Evolutionary conservation across 106 monocot genomes (phyloP), one percentile per base, ranked within the genome.

Genomic region (Dactylorhiza incarnata): DNA sequence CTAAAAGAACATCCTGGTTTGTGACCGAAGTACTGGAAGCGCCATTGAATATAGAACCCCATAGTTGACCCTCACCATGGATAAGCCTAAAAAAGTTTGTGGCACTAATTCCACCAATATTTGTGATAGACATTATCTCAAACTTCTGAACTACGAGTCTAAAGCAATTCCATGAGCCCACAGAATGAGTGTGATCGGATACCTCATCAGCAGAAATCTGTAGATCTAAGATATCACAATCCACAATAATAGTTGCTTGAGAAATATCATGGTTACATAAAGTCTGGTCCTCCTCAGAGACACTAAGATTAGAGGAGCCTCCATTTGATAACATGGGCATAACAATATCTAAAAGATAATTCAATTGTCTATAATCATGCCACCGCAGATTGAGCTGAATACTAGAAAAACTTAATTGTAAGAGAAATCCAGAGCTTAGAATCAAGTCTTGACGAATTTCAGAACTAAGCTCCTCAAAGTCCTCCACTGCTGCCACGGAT

Each of bases 61-160:
- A 85, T 59, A 99, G 73, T 52, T 94, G 86, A 55, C 97, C 93
- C 76, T 94, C 94, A 49, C 91, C 89, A 84, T 99, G 97, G 37
- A 81, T 89, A 17, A 94, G 56, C 84, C 87, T 89, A 44, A 91
- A 75, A 82, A 91, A 86, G 3, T 56, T 83, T 22, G 91, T 82
- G 72, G 80, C 75, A 9, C 68, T 65, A 48, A 99, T 43, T 29
- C 91, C 87, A 48, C 97, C 89, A 77, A 91, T 80, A 80, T 91
- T 86, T 75, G 89, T 89, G 68, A 85, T 85, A 68, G 89, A 91
- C 68, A 99, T 76, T 50, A 99, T 74, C 74, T 91, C 89, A 83
- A 99, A 85, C 46, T 94, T 89, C 72, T 86, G 75, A 52, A 91
- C 24, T 68, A 13, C 82, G 73, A 99, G 73, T 59, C 75, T 89